These are phyloP conservation scores for Grammothele lineata DNA, from an alignment of 768 basidiomycete species.

Conservation along the genomic window DNA sequence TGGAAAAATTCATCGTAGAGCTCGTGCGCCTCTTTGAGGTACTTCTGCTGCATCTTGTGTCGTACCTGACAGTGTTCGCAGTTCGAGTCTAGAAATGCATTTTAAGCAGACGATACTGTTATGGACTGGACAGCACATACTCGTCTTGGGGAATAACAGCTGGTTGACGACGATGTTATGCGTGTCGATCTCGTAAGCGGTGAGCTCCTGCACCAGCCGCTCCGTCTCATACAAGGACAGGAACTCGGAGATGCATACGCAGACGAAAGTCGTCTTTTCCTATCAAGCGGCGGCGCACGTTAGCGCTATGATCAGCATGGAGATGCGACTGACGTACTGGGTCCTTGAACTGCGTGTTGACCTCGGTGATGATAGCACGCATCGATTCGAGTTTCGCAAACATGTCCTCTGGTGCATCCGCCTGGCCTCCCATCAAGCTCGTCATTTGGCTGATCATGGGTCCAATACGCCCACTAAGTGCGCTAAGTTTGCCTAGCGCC, in stretches of 20 bases:
- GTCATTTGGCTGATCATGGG: slow-evolving; percentile 98
- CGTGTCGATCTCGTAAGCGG: slow-evolving; percentile 93
- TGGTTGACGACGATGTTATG: slow-evolving; percentile 99
- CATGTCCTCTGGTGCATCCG: slow-evolving; percentile 94
- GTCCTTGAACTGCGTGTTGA: slow-evolving; percentile 99
- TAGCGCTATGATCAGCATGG: too few species aligned
- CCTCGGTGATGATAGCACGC: slow-evolving; percentile 95
- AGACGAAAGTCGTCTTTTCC: slow-evolving; percentile 99
- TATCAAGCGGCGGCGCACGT: slow-evolving; percentile 26
- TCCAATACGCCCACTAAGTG: slow-evolving; percentile 91
- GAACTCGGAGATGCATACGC: slow-evolving; percentile 98
- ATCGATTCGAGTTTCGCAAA: slow-evolving; percentile 97
- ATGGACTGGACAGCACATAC: slow-evolving; percentile 35
- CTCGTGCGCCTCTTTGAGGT: slow-evolving; percentile 93
- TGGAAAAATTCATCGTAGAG: slow-evolving; percentile 99
- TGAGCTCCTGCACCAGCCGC: slow-evolving; percentile 92
- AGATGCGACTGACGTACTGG: slow-evolving; percentile 53
- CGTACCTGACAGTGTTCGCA: slow-evolving; percentile 95
- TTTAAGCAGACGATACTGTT: neutral
- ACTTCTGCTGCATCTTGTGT: slow-evolving; percentile 98
- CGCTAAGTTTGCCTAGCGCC: slow-evolving; percentile 90
- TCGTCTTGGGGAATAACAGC: slow-evolving; percentile 86
- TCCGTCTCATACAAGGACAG: slow-evolving; percentile 98
- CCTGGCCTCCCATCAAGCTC: slow-evolving; percentile 91
- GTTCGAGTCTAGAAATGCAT: slow-evolving; percentile 67